Base-by-base conservation (phyloP, 352 stramenopile genomes). In the Globisporangium orthogonon region DNA sequence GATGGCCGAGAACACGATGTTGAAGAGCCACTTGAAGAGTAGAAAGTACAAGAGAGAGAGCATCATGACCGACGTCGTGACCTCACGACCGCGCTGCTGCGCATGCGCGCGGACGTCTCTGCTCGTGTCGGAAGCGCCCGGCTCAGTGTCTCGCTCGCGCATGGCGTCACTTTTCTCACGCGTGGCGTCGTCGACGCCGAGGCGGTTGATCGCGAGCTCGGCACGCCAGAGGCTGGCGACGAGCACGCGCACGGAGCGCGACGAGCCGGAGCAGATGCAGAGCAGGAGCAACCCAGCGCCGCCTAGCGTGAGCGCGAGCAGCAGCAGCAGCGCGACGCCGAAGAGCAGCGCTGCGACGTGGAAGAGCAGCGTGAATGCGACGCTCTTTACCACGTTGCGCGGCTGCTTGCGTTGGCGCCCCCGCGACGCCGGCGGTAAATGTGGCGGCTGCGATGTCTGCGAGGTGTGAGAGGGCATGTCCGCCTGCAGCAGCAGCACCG, bases 31-130 rank as follows among this genome's bases (percentile, higher is more conserved):
- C 52, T 84, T 83, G 68, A 89, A 87, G 47, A 86, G 57, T 55
- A 89, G 39, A 30, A 89, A 89, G 58, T 89, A 89, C 15, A 87
- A 46, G 29, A 86, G 46, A 44, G 79, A 89, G 54, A 82, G 62
- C 52, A 81, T 31, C 79, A 89, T 87, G 40, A 86, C 79, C 0
- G 73, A 66, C 18, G 65, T 15, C 30, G 79, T 89, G 44, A 89
- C 73, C 52, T 87, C 76, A 13, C 65, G 65, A 1, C 68, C 67
- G 1, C 45, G 63, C 23, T 67, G 60, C 40, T 35, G 4, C 14
- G 33, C 6, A 0, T 17, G 17, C 2, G 17, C 18, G 17, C 10
- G 23, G 7, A 37, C 33, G 33, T 37, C 5, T 49, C 44, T 23
- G n/a, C 10, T 4, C 3, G 18, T 23, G 23, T 23, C 23, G 23